Evolutionary conservation across 2,329 filamentous ascomycete species (phyloP).

Genomic region (Venturia carpophila): DNA sequence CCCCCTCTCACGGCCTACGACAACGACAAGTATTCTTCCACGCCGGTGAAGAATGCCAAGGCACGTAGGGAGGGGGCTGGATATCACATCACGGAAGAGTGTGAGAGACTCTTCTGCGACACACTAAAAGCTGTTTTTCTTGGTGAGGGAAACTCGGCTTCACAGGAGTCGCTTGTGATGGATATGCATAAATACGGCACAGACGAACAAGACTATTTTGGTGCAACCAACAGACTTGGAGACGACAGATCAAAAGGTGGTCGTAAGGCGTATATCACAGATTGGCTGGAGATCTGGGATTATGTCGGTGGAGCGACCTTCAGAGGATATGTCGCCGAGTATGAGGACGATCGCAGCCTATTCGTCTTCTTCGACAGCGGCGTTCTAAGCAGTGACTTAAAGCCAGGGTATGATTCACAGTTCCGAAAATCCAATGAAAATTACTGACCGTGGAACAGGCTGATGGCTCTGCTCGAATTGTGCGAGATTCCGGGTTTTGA

Average conservation of each 20-base stretch:
- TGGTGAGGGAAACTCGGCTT: conserved; percentile 78
- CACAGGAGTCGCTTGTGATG: conserved; percentile 78
- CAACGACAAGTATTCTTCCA: conserved; percentile 48
- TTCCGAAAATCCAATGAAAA: conserved; percentile 20
- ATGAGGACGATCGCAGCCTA: conserved; percentile 62
- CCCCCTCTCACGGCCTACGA: conserved; percentile 75
- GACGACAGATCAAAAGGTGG: conserved; percentile 10
- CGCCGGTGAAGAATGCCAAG: conserved; percentile 26
- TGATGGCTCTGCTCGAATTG: conserved; percentile 86
- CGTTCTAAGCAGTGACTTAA: conserved; percentile 67
- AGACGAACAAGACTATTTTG: conserved; percentile 9
- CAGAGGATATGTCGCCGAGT: conserved; percentile 72
- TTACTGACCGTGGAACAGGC: conserved; percentile 40
- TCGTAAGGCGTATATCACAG: conserved; percentile 37
- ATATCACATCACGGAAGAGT: conserved; percentile 95
- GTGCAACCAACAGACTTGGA: not conserved
- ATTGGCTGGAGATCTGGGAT: conserved; percentile 76
- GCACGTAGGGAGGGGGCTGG: conserved; percentile 71
- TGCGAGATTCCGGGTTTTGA: conserved; percentile 63
- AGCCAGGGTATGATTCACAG: conserved; percentile 65
- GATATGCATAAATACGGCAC: conserved; percentile 49
- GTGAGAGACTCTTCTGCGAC: conserved; percentile 99
- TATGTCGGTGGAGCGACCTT: conserved; percentile 78
- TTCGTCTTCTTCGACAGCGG: conserved; percentile 82
- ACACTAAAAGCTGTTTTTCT: conserved; percentile 87